Conservation (phyloP, 2,329 filamentous ascomycete species). For the Trichoderma atrobrunneum region DNA sequence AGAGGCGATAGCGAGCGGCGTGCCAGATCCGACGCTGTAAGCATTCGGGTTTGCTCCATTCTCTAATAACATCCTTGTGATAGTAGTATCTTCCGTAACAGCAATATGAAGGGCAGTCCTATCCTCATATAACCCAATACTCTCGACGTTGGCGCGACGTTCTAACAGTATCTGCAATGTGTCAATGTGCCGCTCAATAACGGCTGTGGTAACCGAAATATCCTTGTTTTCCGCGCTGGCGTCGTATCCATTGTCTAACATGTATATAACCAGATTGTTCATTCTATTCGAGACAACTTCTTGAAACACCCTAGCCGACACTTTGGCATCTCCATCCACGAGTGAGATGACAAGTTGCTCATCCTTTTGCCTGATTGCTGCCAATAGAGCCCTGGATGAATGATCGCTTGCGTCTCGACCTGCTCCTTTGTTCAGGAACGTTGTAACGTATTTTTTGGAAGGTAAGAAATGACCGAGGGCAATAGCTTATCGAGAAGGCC, state of each 20-base stretch:
- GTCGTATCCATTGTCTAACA: background rate
- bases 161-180: background rate
- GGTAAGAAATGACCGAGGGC: background rate
- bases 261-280: background rate
- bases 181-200: background rate
- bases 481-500: background rate
- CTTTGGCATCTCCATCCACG: background rate
- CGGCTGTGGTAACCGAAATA: background rate
- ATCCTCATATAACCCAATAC: background rate
- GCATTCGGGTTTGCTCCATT: background rate
- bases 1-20: background rate
- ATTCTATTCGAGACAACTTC: background rate
- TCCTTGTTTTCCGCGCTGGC: background rate
- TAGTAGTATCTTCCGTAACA: background rate
- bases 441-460: background rate
- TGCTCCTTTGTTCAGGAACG: background rate
- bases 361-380: background rate
- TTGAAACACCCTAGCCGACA: background rate
- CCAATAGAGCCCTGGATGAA: background rate
- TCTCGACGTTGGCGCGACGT: background rate
- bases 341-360: background rate
- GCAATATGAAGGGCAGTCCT: background rate
- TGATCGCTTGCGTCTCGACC: background rate
- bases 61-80: background rate
- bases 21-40: background rate